Percentiles rank a stretch among this genome's conserved stretches.
Conservation (phyloP, 2,329 filamentous ascomycete species). For the Ophiostoma montium region DNA sequence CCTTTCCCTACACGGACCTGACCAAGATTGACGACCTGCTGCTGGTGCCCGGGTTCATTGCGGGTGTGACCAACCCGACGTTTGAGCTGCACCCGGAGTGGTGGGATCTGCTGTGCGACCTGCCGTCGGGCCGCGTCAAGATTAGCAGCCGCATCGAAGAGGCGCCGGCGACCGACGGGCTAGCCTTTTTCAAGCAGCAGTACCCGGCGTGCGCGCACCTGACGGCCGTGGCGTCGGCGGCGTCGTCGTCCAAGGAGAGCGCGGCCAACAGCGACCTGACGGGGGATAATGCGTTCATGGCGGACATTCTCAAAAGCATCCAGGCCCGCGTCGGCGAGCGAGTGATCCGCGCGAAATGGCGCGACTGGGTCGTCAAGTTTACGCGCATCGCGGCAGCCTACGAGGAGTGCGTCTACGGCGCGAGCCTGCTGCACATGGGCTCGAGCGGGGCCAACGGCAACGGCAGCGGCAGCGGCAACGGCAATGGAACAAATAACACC, state of each 20-base stretch:
- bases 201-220: constrained; percentile 42
- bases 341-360: constrained; percentile 82
- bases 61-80: constrained; percentile 91
- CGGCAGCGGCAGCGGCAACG: not conserved
- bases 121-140: constrained; percentile 83
- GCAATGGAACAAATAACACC: too few species aligned
- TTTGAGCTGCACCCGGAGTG: constrained; percentile 92
- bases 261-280: constrained; percentile 49
- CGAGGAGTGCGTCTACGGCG: constrained; percentile 89
- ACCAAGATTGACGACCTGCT: constrained; percentile 95
- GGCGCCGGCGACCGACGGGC: constrained; percentile 69
- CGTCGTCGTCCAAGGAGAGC: constrained; percentile 19
- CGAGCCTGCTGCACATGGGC: constrained; percentile 71
- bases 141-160: constrained; percentile 81
- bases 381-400: constrained; percentile 86
- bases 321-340: constrained; percentile 76
- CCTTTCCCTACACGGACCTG: constrained; percentile 94
- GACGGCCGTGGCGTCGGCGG: constrained; percentile 26
- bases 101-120: constrained; percentile 95
- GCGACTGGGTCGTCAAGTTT: constrained; percentile 88
- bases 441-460: constrained; percentile 1
- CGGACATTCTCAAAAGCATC: constrained; percentile 70
- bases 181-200: constrained; percentile 77
- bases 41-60: constrained; percentile 93
- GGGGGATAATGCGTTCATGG: constrained; percentile 81